phyloP scores from a whole-genome alignment of 805 yeast species.

The Lachancea dasiensis region DNA sequence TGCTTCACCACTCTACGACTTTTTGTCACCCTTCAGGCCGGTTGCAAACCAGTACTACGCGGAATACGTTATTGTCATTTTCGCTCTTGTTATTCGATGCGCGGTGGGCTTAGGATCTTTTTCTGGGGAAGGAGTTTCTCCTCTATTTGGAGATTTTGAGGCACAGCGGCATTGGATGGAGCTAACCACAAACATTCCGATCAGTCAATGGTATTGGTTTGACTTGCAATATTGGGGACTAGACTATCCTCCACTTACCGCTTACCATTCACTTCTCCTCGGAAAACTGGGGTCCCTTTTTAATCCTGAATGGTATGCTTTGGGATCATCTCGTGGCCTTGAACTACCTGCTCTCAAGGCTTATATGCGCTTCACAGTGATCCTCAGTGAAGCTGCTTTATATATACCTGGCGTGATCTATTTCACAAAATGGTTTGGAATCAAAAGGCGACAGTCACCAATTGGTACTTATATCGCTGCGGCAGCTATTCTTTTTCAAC shows the following conservation, averaged over 20 bases:
- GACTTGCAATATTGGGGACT: constrained; percentile 93
- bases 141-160: constrained; percentile 93
- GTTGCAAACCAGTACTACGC: constrained; percentile 91
- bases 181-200: constrained; percentile 69
- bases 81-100: constrained; percentile 69
- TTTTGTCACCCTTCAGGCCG: constrained; percentile 69
- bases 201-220: constrained; percentile 78
- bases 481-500: constrained; percentile 78
- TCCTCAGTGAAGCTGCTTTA: constrained; percentile 64
- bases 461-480: constrained; percentile 73
- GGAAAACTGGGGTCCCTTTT: constrained; percentile 68
- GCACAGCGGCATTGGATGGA: constrained; percentile 99
- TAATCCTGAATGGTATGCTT: constrained; percentile 67
- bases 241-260: constrained; percentile 96
- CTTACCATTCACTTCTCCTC: constrained; percentile 77
- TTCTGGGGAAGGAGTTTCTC: constrained; percentile 67
- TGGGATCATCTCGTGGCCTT: constrained; percentile 67
- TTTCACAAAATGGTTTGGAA: constrained; percentile 67
- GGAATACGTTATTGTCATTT: constrained; percentile 62
- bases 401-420: constrained; percentile 77
- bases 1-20: constrained; percentile 69
- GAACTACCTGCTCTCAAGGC: constrained; percentile 66
- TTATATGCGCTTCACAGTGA: constrained; percentile 76
- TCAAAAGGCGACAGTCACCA: constrained; percentile 48
- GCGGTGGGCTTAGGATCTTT: constrained; percentile 87